Evolutionary conservation across 1,139 yeast genomes (phyloP), one percentile per base, ranked within the genome.

Genomic region (Protomyces pachydermus): DNA sequence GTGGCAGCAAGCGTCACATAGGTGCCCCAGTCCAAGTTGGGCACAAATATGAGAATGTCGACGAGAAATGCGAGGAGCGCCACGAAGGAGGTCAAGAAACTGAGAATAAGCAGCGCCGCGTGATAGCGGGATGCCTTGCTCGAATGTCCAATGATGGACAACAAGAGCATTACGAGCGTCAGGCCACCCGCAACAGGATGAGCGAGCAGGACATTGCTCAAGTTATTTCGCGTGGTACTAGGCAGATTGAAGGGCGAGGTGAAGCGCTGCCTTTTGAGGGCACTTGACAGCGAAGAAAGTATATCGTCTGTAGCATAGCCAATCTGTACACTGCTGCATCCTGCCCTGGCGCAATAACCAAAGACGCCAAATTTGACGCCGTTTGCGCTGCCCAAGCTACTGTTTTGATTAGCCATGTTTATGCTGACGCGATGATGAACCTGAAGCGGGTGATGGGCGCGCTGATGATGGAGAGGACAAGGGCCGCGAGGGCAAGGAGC

Each of bases 141-240:
- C 71, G 76, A 71, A 65, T 79, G 80, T 10, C 81, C 73, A 35
- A 79, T 56, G 3, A 79, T 60, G 0, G 81, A 72, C 60, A 75
- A 71, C 6, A 77, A 42, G 39, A 79, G 70, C 67, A 85, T 74
- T 9, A 87, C 69, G 61, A 86, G 78, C n/a, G 88, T 84, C 72
- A 89, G 78, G 0, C 91, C 96, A 16, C 89, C 84, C 3, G 96
- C 89, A 39, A 91, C 83, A 0, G 95, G 96, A 69, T 88, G 91
- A 20, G 89, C 83, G 54, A 91, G 83, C 64, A 93, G 79, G 56
- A 89, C 79, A 68, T 84, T 84, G 2, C 95, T 86, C 62, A 91
- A 81, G 1, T 84, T 79, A 67, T 81, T 81, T 69, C 96, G 80
- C 1, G 90, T 85, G 53, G 78, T 76, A 0, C 82, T 77, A 14